Evolutionary conservation across 176 grass and related monocot species (phyloP), one percentile per base, ranked within the genome.

Genomic region (Phoenix roebelenii): DNA sequence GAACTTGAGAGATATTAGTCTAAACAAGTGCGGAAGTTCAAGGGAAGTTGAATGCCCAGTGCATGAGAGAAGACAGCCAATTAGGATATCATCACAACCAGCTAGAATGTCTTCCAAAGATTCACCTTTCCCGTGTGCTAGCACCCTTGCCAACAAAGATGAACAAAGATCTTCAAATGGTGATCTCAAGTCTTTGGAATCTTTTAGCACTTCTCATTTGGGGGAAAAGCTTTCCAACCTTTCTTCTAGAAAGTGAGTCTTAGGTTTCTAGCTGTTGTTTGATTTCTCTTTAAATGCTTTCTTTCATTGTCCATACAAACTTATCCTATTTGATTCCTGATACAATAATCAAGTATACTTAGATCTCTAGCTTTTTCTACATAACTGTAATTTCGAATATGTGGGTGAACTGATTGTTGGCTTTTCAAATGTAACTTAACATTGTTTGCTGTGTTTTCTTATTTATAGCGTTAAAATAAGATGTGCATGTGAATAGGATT

Each of bases 231-330:
- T 23, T 16, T 63, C 28, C 17, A 70, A 52, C 24, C 59, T 68
- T 66, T 77, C 80, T 69, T 35, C 50, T 58, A 93, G 81, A 84
- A 88, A 77, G 89, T 93, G 35, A 63, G 77, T 72, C 49, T 69
- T 64, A 55, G 17, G 25, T 55, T 57, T 32, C 22, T 54, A 28
- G 29, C 25, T 29, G 15, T 60, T 35, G 25, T 23, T 18, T 17
- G 29, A 35, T 16, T 4, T 32, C 28, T 60, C 25, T n/a, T 29
- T 55, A 16, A 18, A 23, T 56, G 12, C 22, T 18, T 56, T 56
- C 18, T 22, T 18, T 23, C 18, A 20, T 56, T 23, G 54, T 16
- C 14, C 18, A 10, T 22, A 56, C 22, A 56, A 56, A 22, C 22
- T 56, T 20, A 22, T 18, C 54, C 22, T 56, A 14, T 16, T 22